Percentiles rank a stretch among this genome's conserved stretches.
These are phyloP conservation scores for Saccharomycopsis synnaedendra DNA, from an alignment of 805 yeast species.

Conservation along the genomic window DNA sequence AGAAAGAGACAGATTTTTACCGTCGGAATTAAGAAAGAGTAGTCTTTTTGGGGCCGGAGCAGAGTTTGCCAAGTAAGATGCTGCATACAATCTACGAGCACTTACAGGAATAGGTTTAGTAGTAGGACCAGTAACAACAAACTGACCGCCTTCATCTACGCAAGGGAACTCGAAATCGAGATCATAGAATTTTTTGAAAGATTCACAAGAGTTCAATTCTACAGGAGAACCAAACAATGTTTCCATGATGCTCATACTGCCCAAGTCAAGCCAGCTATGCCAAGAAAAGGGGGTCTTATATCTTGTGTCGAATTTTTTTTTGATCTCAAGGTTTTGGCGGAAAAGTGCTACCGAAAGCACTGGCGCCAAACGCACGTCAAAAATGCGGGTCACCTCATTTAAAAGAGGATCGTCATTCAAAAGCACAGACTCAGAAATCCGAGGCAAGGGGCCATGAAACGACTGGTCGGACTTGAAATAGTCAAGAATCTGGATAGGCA, in stretches of 20 bases:
- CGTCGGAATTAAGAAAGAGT: conserved; percentile 1
- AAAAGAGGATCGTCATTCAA: not conserved
- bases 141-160: not conserved
- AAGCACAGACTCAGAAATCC: too few species aligned
- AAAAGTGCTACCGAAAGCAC: not conserved
- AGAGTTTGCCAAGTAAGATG: conserved; percentile 1
- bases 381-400: not conserved
- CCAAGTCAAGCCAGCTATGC: conserved; percentile 3
- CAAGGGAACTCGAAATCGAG: not conserved
- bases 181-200: not conserved
- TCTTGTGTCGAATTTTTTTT: not conserved
- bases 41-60: conserved; percentile 1
- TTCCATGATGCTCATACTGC: not conserved
- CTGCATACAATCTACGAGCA: conserved; percentile 5
- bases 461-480: not conserved
- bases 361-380: conserved; percentile 5
- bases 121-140: conserved; percentile 1
- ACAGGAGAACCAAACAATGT: not conserved
- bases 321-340: not conserved
- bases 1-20: not conserved
- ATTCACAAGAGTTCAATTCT: not conserved
- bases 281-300: conserved; percentile 6
- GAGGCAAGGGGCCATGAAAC: too few species aligned
- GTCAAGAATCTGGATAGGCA: not conserved
- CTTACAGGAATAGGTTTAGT: not conserved